phyloP scores from a whole-genome alignment of 805 yeast genomes.

The Sungouiozyma ichnusensis region DNA sequence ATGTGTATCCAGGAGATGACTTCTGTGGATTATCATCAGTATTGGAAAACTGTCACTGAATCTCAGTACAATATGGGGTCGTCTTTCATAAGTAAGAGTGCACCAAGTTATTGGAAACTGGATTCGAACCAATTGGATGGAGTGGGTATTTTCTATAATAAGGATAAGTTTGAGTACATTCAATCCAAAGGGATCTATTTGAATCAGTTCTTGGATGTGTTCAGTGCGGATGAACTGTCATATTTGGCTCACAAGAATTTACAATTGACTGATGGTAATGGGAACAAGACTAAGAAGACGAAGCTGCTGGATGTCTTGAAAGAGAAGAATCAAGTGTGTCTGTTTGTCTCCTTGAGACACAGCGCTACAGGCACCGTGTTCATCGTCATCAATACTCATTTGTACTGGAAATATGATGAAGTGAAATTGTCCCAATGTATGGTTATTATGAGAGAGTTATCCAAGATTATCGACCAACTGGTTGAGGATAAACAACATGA shows the following conservation, averaged over 20 bases:
- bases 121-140: constrained; percentile 45
- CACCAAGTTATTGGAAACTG: constrained; percentile 44
- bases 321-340: constrained; percentile 46
- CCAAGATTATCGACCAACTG: constrained; percentile 18
- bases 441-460: constrained; percentile 31
- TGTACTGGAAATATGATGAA: constrained; percentile 50
- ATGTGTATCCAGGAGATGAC: constrained; percentile 54
- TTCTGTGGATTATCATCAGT: constrained; percentile 29
- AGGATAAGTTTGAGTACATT: constrained; percentile 35
- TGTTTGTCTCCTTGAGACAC: constrained; percentile 41
- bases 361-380: constrained; percentile 30
- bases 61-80: constrained; percentile 35
- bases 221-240: constrained; percentile 19
- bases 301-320: constrained; percentile 28
- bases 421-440: constrained; percentile 46
- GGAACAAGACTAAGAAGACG: constrained; percentile 18
- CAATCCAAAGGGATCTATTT: constrained; percentile 29
- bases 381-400: constrained; percentile 47
- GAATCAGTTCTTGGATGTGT: constrained; percentile 23
- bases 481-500: constrained; percentile 10
- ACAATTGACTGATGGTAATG: constrained; percentile 24
- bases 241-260: constrained; percentile 17
- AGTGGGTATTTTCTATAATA: constrained; percentile 44
- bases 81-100: constrained; percentile 38
- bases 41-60: constrained; percentile 30